A percentile compares a stretch with the other conserved stretches of the same genome.
phyloP scores from a whole-genome alignment of 2,329 filamentous ascomycete species.

The Sporothrix schenckii region DNA sequence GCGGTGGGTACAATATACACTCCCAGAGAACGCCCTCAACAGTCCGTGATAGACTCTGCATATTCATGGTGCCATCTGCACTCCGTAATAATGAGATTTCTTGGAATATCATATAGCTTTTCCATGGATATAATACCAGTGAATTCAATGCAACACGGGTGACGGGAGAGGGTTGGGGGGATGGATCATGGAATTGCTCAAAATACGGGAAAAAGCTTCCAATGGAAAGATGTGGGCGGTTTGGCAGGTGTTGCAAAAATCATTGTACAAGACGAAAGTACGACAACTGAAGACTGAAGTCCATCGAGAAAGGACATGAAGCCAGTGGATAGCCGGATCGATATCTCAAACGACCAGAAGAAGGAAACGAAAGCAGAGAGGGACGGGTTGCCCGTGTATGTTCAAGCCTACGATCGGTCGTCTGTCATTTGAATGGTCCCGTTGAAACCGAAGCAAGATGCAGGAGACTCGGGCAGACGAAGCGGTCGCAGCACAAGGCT shows the following conservation, averaged over 20 bases:
- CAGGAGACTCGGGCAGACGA: not conserved
- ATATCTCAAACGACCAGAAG: not conserved
- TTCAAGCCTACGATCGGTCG: not conserved
- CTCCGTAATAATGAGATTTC: not conserved
- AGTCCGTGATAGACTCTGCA: slow-evolving; percentile 6
- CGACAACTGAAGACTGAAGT: not conserved
- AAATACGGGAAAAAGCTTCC: not conserved
- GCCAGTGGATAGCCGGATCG: not conserved
- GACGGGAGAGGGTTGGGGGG: not conserved
- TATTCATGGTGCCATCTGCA: not conserved
- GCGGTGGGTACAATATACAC: not conserved
- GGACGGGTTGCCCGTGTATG: not conserved
- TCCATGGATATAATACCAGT: slow-evolving; percentile 11
- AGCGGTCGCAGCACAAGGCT: not conserved
- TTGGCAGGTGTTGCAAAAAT: slow-evolving; percentile 20
- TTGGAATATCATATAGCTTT: slow-evolving; percentile 15
- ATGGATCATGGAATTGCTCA: not conserved
- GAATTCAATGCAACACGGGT: not conserved
- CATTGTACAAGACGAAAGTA: slow-evolving; percentile 20
- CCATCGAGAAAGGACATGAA: not conserved
- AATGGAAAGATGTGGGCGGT: not conserved
- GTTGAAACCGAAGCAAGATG: slow-evolving; percentile 7
- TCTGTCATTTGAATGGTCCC: not conserved
- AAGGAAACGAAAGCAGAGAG: slow-evolving; percentile 5
- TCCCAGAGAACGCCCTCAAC: slow-evolving; percentile 3